phyloP scores from a whole-genome alignment of 305 asterid genomes.

The Fraxinus dipetala region DNA sequence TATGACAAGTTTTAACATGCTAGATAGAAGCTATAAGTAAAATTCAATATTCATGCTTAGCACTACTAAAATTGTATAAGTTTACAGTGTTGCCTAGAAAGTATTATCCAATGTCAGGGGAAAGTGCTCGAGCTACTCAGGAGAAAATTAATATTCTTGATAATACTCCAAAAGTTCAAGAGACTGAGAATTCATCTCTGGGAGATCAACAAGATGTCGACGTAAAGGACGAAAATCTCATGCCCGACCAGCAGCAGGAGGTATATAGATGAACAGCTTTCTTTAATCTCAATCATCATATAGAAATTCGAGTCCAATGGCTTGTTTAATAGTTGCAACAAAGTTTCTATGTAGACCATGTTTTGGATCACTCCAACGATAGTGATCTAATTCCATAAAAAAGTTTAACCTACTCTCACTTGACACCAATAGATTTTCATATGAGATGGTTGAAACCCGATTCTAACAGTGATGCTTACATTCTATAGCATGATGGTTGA shows the following conservation, averaged over 20 bases:
- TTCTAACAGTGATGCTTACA: no score
- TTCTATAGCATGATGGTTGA: not conserved
- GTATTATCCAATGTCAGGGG: constrained; percentile 22
- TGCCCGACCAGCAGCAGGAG: constrained; percentile 34
- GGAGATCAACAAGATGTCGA: constrained; percentile 21
- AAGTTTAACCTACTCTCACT: no score
- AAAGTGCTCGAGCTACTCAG: constrained; percentile 6
- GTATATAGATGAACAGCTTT: constrained; percentile 16
- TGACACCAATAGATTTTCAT: no score
- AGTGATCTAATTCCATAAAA: no score
- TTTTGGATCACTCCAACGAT: no score
- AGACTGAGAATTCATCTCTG: constrained; percentile 17
- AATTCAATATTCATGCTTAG: not conserved
- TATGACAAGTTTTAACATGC: not conserved
- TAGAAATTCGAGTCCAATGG: not conserved
- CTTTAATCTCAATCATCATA: not conserved
- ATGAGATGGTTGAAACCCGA: not conserved
- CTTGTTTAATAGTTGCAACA: not conserved
- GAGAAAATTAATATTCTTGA: constrained; percentile 19
- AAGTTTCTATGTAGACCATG: no score
- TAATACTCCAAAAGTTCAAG: constrained; percentile 24
- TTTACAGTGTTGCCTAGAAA: not conserved
- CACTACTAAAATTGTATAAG: not conserved
- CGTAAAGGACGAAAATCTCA: constrained; percentile 16
- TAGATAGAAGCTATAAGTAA: not conserved